Evolutionary conservation across 2,329 filamentous ascomycete genomes (phyloP).

Genomic region (Calonectria hawksworthii): DNA sequence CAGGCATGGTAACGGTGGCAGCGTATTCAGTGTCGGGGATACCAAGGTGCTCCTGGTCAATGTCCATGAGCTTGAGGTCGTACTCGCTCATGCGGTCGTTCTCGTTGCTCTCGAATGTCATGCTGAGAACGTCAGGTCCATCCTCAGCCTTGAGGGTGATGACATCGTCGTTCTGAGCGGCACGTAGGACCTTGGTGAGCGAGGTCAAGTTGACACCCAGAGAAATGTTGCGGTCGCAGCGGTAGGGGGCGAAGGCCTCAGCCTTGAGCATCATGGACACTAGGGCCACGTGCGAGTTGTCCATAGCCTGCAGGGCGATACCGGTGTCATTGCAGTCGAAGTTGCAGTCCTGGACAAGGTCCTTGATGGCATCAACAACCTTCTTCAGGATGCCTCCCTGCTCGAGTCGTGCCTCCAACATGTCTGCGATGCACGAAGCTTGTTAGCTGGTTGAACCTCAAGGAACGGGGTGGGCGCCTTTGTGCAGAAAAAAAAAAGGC

Average conservation of each 20-base stretch:
- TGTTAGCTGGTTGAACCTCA: conserved; percentile 30
- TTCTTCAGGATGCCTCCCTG: conserved; percentile 96
- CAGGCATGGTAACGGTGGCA: conserved; percentile 90
- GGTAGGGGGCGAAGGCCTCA: conserved; percentile 93
- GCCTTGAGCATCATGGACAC: conserved; percentile 99
- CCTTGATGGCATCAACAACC: conserved; percentile 99
- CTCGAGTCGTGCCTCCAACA: conserved; percentile 98
- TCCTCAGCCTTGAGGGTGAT: conserved; percentile 98
- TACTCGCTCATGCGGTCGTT: conserved; percentile 97
- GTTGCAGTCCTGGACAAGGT: conserved; percentile 99
- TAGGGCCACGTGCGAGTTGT: conserved; percentile 99
- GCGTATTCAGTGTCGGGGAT: conserved; percentile 99
- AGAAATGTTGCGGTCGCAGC: conserved; percentile 98
- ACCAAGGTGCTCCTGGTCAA: conserved; percentile 98
- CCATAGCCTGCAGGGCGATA: conserved; percentile 98
- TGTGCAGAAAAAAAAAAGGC: conserved; percentile 22
- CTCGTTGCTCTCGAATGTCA: conserved; percentile 92
- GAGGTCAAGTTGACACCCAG: conserved; percentile 97
- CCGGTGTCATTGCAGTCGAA: conserved; percentile 99
- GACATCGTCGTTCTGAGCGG: conserved; percentile 93
- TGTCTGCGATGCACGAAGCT: conserved; percentile 54
- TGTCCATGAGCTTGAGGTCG: conserved; percentile 99
- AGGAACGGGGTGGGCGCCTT: neutral
- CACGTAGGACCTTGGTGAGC: conserved; percentile 96
- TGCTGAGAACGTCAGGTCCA: conserved; percentile 93